These are phyloP conservation scores for Zoysia matrella DNA, from an alignment of 202 grass and related monocot genomes.

Conservation along the genomic window DNA sequence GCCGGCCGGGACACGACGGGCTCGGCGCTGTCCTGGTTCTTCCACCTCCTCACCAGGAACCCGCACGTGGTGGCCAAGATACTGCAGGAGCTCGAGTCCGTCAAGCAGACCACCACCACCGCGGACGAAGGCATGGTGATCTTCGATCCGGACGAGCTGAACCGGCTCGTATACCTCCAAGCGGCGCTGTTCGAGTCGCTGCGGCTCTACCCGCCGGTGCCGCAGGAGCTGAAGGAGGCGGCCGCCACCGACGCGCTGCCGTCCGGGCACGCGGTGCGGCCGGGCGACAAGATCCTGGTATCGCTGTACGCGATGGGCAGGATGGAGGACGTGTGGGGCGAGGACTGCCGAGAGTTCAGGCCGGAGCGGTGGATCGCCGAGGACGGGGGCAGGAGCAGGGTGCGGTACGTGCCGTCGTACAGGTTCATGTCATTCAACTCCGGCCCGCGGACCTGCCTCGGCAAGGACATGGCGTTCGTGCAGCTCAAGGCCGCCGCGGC, in stretches of 20 bases:
- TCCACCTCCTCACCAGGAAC: slow-evolving; percentile 68
- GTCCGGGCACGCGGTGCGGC: slow-evolving; percentile 53
- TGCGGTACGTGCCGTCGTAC: slow-evolving; percentile 73
- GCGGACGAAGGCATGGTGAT: slow-evolving; percentile 44
- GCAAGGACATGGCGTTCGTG: slow-evolving; percentile 84
- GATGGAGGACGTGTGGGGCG: slow-evolving; percentile 78
- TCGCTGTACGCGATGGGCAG: slow-evolving; percentile 72
- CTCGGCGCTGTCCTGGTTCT: slow-evolving; percentile 80
- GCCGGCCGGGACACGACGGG: slow-evolving; percentile 85
- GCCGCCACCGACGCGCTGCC: slow-evolving; percentile 60
- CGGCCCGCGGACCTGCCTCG: slow-evolving; percentile 75
- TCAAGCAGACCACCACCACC: neutral
- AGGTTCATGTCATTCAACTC: slow-evolving; percentile 87
- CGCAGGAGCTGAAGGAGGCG: slow-evolving; percentile 5
- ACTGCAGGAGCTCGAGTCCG: slow-evolving; percentile 56
- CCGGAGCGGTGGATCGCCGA: slow-evolving; percentile 77
- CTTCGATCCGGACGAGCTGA: neutral
- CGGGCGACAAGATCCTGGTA: slow-evolving; percentile 54
- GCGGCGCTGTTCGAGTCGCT: slow-evolving; percentile 79
- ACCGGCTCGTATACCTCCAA: slow-evolving; percentile 62
- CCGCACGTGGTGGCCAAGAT: slow-evolving; percentile 49
- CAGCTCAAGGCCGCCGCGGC: slow-evolving; percentile 81
- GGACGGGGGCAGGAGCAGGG: slow-evolving; percentile 19
- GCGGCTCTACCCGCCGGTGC: slow-evolving; percentile 78
- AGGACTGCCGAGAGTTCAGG: slow-evolving; percentile 75